phyloP scores from a whole-genome alignment of 2,329 filamentous ascomycete species.

The Uncinocarpus reesii region DNA sequence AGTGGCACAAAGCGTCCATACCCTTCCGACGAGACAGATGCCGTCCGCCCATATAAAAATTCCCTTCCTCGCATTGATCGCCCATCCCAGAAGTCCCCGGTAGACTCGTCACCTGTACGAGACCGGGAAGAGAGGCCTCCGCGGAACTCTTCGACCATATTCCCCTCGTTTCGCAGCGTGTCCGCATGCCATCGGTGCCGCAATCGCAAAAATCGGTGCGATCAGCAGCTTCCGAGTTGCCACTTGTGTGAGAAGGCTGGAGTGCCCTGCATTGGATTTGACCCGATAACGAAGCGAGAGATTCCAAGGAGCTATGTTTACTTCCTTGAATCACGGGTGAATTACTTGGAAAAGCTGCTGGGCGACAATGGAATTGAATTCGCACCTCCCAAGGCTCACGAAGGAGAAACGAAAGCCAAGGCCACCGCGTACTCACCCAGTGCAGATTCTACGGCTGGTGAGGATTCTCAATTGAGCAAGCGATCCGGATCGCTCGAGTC shows the following conservation, averaged over 20 bases:
- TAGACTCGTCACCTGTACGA: conserved; percentile 9
- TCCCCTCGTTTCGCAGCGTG: conserved; percentile 64
- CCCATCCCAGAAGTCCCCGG: conserved; percentile 1
- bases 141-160: conserved; percentile 23
- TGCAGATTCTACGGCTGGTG: not conserved
- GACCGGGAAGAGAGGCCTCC: conserved; percentile 16
- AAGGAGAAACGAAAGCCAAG: conserved; percentile 37
- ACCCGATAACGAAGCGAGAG: conserved; percentile 91
- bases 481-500: not conserved
- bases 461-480: not conserved
- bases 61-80: conserved; percentile 4
- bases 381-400: conserved; percentile 59
- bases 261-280: conserved; percentile 86
- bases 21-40: conserved; percentile 7
- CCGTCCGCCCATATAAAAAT: conserved; percentile 2
- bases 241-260: conserved; percentile 86
- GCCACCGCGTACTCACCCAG: conserved; percentile 15
- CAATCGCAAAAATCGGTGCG: conserved; percentile 85
- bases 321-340: conserved; percentile 79
- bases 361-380: conserved; percentile 59
- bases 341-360: conserved; percentile 70
- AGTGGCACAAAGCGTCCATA: conserved; percentile 10
- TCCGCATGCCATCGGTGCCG: conserved; percentile 91
- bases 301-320: conserved; percentile 90
- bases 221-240: conserved; percentile 84